A percentile compares a stretch with the other conserved stretches of the same genome.
Conservation (phyloP, 169 alveolate species). For the Cryptosporidium tyzzeri region DNA sequence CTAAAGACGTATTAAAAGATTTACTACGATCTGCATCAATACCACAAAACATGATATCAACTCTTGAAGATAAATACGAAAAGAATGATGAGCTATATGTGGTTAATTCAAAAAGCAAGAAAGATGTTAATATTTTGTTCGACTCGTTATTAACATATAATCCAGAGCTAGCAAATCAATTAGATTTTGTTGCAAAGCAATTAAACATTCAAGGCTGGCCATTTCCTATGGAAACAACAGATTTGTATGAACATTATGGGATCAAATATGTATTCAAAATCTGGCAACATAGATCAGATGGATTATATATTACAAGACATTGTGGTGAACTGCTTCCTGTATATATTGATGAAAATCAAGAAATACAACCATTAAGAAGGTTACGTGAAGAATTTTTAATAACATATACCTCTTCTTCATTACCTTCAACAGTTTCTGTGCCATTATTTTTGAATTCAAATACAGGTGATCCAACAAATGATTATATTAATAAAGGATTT, state of each 20-base stretch:
- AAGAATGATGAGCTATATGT: constrained; percentile 5
- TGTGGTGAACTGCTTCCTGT: constrained; percentile 71
- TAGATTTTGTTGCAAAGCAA: constrained; percentile 47
- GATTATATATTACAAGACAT: constrained; percentile 58
- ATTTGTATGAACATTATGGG: constrained; percentile 41
- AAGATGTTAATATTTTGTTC: constrained; percentile 27
- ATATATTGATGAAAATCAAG: constrained; percentile 65
- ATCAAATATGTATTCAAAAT: constrained; percentile 46
- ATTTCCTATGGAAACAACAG: constrained; percentile 75
- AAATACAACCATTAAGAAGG: constrained; percentile 40
- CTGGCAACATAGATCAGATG: constrained; percentile 76
- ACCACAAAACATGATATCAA: constrained; percentile 12
- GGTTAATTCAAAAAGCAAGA: constrained; percentile 33
- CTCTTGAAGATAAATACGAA: constrained; percentile 28
- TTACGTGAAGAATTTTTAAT: constrained; percentile 54
- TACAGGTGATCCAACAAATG: constrained; percentile 53
- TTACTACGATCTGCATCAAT: constrained; percentile 2
- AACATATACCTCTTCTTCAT: constrained; percentile 36
- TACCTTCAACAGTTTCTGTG: constrained; percentile 62
- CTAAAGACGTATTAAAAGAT: constrained; percentile 54
- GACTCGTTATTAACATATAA: constrained; percentile 55
- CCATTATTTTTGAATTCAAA: constrained; percentile 64
- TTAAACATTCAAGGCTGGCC: constrained; percentile 74
- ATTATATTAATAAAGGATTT: constrained; percentile 1
- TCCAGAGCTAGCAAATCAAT: constrained; percentile 42